A percentile compares a stretch with the other conserved stretches of the same genome.
phyloP scores from a whole-genome alignment of 2,329 filamentous ascomycete species.

The Diaporthe australafricana region DNA sequence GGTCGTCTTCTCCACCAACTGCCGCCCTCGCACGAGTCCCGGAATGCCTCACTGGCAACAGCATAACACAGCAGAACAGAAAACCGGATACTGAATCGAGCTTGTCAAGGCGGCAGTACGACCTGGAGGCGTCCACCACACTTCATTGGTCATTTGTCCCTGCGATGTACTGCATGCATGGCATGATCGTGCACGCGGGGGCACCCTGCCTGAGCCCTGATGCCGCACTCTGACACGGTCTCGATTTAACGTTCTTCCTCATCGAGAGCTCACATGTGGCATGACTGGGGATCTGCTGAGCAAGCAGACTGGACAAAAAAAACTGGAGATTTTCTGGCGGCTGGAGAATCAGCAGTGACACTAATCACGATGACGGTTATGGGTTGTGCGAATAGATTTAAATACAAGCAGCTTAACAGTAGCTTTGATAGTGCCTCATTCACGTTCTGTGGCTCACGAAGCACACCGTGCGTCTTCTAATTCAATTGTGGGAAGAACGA shows the following conservation, averaged over 20 bases:
- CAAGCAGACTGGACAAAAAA: neutral
- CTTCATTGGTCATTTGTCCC: neutral
- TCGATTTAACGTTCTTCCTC: neutral
- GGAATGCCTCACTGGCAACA: neutral
- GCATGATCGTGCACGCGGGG: neutral
- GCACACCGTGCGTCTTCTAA: too few relatives aligned
- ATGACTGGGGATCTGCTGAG: neutral
- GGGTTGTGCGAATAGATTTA: too few relatives aligned
- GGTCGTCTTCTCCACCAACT: neutral
- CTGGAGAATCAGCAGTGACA: neutral
- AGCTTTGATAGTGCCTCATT: too few relatives aligned
- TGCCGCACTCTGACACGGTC: constrained; percentile 4
- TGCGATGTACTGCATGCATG: neutral
- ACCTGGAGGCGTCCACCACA: neutral
- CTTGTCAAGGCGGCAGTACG: neutral
- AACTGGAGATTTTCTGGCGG: neutral
- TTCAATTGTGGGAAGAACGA: neutral
- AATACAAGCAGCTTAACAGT: too few relatives aligned
- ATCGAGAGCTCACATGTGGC: neutral
- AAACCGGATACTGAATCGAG: neutral
- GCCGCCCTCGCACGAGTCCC: neutral
- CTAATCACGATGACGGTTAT: too few relatives aligned
- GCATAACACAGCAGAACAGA: neutral
- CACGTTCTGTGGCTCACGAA: too few relatives aligned
- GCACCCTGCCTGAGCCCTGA: neutral